phyloP scores from a whole-genome alignment of 768 basidiomycete species.

The Suillus tomentosus region DNA sequence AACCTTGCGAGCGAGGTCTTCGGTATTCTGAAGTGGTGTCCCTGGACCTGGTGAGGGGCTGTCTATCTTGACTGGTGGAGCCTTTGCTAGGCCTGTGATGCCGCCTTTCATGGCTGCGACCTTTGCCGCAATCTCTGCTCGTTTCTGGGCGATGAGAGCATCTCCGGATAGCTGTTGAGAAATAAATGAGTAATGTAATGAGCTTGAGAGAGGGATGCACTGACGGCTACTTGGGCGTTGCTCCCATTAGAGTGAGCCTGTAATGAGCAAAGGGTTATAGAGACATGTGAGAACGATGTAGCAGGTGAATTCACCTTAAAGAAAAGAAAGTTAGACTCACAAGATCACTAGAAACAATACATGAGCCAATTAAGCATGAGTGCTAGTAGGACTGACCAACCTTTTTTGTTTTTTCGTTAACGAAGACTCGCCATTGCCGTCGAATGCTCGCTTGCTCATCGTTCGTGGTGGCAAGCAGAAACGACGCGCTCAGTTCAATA shows the following conservation, averaged over 20 bases:
- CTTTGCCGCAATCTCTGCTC: conserved; percentile 84
- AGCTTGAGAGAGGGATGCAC: conserved; percentile 24
- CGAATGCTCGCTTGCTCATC: conserved; percentile 69
- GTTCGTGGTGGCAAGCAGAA: not conserved
- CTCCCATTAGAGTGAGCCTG: conserved; percentile 56
- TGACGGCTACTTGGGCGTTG: conserved; percentile 43
- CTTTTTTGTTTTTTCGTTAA: conserved; percentile 67
- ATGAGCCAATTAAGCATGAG: conserved; percentile 15
- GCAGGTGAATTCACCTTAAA: conserved; percentile 72
- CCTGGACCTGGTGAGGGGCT: conserved; percentile 44
- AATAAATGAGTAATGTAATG: conserved; percentile 11
- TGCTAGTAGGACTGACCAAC: conserved; percentile 39
- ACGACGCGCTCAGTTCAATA: not conserved
- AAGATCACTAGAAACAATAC: conserved; percentile 49
- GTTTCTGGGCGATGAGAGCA: conserved; percentile 79
- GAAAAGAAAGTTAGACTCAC: conserved; percentile 59
- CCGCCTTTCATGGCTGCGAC: conserved; percentile 70
- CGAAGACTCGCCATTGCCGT: conserved; percentile 51
- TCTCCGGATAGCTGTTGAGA: conserved; percentile 47
- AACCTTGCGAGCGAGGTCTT: conserved; percentile 70
- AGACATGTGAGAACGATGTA: conserved; percentile 58
- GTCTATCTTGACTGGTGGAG: conserved; percentile 11
- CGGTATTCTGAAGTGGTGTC: conserved; percentile 44
- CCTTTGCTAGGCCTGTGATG: conserved; percentile 33
- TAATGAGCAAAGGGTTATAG: conserved; percentile 64